A percentile compares a stretch with the other conserved stretches of the same genome.
Evolutionary conservation across 2,329 filamentous ascomycete genomes (phyloP).

Genomic region (Fusarium oligoseptatum): DNA sequence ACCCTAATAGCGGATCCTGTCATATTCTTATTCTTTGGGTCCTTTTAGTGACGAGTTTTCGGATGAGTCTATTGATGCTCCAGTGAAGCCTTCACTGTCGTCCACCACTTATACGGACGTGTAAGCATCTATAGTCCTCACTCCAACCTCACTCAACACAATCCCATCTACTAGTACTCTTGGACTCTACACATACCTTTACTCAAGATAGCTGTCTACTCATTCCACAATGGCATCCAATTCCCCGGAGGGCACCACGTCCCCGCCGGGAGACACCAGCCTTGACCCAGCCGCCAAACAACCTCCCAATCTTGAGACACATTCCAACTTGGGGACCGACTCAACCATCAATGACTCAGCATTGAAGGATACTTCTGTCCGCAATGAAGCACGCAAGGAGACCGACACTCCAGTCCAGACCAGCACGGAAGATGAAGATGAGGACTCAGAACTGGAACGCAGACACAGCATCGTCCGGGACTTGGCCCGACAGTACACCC

Average conservation of each 20-base stretch:
- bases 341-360: conserved; percentile 10
- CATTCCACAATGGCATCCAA: conserved; percentile 11
- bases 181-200: background rate
- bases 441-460: conserved; percentile 53
- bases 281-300: background rate
- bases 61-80: background rate
- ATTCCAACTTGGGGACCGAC: conserved; percentile 3
- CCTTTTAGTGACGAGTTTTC: background rate
- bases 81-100: conserved; percentile 8
- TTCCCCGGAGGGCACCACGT: background rate
- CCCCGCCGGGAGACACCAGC: background rate
- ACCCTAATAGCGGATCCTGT: background rate
- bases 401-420: conserved; percentile 1
- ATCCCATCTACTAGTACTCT: background rate
- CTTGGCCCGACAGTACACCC: conserved; percentile 65
- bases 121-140: background rate
- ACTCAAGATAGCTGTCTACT: background rate
- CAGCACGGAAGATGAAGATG: conserved; percentile 50
- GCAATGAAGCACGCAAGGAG: conserved; percentile 9
- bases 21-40: background rate
- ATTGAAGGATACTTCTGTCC: background rate
- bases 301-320: background rate
- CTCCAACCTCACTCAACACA: background rate
- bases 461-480: conserved; percentile 58
- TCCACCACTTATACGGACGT: background rate